Conservation (phyloP, 2,329 filamentous ascomycete species). For the Colletotrichum liaoningense region DNA sequence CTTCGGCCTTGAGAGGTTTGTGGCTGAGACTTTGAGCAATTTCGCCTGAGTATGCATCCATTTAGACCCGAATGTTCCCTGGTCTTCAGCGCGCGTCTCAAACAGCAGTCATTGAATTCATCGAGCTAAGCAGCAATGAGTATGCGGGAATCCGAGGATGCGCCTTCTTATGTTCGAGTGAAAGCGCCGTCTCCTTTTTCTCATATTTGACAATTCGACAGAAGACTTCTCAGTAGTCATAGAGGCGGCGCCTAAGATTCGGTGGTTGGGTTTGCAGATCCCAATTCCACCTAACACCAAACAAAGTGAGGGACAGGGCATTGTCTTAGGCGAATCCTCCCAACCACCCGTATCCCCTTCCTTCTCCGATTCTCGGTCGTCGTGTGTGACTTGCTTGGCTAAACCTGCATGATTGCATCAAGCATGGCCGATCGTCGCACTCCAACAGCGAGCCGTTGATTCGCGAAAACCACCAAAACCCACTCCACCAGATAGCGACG, state of each 20-base stretch:
- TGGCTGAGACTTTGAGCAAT: too few relatives aligned
- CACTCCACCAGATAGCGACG: slow-evolving; percentile 11
- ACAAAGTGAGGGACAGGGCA: too few relatives aligned
- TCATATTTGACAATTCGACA: too few relatives aligned
- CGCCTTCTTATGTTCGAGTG: too few relatives aligned
- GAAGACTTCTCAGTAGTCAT: too few relatives aligned
- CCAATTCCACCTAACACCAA: background rate
- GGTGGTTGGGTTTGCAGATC: background rate
- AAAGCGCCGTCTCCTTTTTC: rapidly evolving
- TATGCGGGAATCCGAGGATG: rapidly evolving
- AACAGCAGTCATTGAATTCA: too few relatives aligned
- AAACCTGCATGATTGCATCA: background rate
- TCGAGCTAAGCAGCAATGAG: too few relatives aligned
- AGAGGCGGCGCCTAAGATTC: background rate
- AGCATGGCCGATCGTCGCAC: background rate
- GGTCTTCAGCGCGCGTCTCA: too few relatives aligned
- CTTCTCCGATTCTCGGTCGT: background rate
- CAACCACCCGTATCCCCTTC: background rate
- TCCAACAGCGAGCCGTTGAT: background rate
- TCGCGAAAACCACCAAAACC: background rate
- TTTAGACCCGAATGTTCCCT: too few relatives aligned
- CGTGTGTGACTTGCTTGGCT: background rate
- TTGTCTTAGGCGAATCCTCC: too few relatives aligned
- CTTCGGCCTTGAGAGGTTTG: background rate
- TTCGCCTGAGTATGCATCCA: too few relatives aligned